Evolutionary conservation across 106 monocot genomes (phyloP).

Genomic region (Allium sativum): DNA sequence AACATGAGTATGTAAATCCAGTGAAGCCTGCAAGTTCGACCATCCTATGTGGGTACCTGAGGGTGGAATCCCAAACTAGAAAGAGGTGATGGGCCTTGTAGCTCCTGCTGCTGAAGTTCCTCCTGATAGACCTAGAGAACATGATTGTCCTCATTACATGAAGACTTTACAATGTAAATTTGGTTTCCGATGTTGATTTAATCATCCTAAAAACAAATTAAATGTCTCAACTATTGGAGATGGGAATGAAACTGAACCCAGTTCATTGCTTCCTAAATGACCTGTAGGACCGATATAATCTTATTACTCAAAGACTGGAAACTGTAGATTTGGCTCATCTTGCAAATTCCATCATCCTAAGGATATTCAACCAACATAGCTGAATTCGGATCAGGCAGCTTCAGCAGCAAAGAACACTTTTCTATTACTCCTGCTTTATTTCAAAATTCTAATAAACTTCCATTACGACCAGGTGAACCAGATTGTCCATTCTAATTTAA

Average conservation of each 20-base stretch:
- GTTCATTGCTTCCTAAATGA: constrained; percentile 53
- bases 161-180: constrained; percentile 78
- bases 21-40: constrained; percentile 89
- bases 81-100: constrained; percentile 81
- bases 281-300: constrained; percentile 64
- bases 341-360: constrained; percentile 95
- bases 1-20: constrained; percentile 97
- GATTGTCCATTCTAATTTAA: constrained; percentile 96
- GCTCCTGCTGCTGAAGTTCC: constrained; percentile 40
- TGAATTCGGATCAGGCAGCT: constrained; percentile 16
- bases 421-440: constrained; percentile 40
- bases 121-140: constrained; percentile 86
- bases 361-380: constrained; percentile 32
- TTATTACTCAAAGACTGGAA: constrained; percentile 78
- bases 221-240: constrained; percentile 7
- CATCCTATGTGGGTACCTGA: constrained; percentile 98
- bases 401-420: constrained; percentile 8
- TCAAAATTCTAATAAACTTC: constrained; percentile 91
- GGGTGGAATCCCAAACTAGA: constrained; percentile 97
- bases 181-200: constrained; percentile 69
- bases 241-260: constrained; percentile 5
- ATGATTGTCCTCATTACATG: constrained; percentile 85
- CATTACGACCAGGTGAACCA: constrained; percentile 65
- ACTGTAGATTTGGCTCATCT: constrained; percentile 72
- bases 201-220: constrained; percentile 68